Percentiles rank a stretch among this genome's conserved stretches.
phyloP scores from a whole-genome alignment of 805 yeast species.

The Scheffersomyces amazonensis region DNA sequence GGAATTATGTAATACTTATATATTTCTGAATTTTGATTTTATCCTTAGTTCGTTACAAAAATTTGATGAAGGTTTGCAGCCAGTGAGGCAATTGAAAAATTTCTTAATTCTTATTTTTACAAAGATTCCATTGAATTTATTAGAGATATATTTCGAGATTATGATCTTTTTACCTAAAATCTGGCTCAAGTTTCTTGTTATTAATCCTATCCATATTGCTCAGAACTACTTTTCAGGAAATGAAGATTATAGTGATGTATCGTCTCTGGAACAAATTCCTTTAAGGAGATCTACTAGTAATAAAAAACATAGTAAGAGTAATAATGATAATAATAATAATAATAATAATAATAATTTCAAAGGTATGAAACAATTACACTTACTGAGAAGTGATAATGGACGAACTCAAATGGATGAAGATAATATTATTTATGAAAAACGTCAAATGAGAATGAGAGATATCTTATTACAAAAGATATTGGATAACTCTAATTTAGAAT shows the following conservation, averaged over 20 bases:
- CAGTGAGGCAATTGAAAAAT: neutral
- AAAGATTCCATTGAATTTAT: slow-evolving; percentile 15
- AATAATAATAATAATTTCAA: neutral
- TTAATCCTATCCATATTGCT: slow-evolving; percentile 12
- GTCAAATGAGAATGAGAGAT: neutral
- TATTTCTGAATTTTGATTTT: neutral
- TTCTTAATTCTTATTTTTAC: neutral
- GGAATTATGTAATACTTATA: neutral
- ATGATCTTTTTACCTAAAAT: slow-evolving; percentile 18
- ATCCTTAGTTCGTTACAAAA: neutral
- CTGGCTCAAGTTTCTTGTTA: slow-evolving; percentile 12
- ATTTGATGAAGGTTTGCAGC: neutral
- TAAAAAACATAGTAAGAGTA: too few relatives aligned
- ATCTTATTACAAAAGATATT: neutral
- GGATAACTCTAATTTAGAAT: neutral
- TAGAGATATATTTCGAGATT: slow-evolving; percentile 11
- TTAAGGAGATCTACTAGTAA: too few relatives aligned
- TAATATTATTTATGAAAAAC: neutral
- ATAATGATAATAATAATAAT: neutral
- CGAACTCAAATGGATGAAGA: neutral
- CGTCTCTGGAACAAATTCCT: too few relatives aligned
- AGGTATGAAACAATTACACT: slow-evolving; percentile 12
- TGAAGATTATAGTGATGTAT: neutral
- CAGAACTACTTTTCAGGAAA: neutral
- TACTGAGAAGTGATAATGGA: slow-evolving; percentile 1